These are phyloP conservation scores for Neonectria coccinea DNA, from an alignment of 2,329 filamentous ascomycete genomes.

Conservation along the genomic window DNA sequence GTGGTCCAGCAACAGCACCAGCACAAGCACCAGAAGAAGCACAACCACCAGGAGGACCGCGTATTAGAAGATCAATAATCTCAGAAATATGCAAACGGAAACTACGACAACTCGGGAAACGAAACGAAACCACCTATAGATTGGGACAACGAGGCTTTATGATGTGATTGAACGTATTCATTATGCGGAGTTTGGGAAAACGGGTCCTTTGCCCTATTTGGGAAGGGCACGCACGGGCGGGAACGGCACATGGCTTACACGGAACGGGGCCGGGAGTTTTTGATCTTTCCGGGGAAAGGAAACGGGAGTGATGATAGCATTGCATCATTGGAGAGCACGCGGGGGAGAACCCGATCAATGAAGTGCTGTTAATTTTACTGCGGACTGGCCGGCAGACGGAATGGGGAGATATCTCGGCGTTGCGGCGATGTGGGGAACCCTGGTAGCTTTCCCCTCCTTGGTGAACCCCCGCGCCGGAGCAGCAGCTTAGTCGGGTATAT, in stretches of 20 bases:
- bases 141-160: conserved; percentile 9
- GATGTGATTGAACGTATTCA: conserved; percentile 16
- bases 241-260: conserved; percentile 4
- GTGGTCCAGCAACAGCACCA: conserved; percentile 11
- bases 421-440: conserved; percentile 33
- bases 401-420: conserved; percentile 34
- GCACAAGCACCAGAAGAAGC: neutral
- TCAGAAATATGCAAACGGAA: no score
- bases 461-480: conserved; percentile 8
- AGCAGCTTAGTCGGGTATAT: conserved; percentile 2
- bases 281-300: neutral
- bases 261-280: neutral
- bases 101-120: neutral
- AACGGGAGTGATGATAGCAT: neutral
- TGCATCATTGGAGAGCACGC: neutral
- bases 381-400: conserved; percentile 6
- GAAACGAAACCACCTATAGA: neutral
- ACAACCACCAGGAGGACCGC: neutral
- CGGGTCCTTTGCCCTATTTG: conserved; percentile 25
- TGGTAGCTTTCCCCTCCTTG: conserved; percentile 29
- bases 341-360: neutral
- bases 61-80: neutral
- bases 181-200: conserved; percentile 15
- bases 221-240: conserved; percentile 12
- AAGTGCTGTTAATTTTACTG: neutral